A percentile compares a stretch with the other conserved stretches of the same genome.
These are phyloP conservation scores for Globisporangium emineosum DNA, from an alignment of 352 stramenopile genomes.

Conservation along the genomic window DNA sequence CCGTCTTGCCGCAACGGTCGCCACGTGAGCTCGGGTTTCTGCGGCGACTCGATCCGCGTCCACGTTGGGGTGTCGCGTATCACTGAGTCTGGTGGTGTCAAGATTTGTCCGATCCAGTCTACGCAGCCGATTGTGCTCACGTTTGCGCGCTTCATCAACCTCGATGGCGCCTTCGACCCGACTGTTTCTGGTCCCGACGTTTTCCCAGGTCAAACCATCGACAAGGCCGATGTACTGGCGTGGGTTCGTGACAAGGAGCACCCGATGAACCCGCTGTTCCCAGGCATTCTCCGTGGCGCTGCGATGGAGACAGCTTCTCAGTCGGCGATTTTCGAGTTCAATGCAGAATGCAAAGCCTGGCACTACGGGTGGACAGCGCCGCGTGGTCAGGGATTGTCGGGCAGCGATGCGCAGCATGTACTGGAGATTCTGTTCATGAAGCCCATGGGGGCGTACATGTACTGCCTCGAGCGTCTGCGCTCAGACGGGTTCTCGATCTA, in stretches of 20 bases:
- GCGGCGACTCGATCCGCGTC: constrained; percentile 80
- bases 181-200: constrained; percentile 68
- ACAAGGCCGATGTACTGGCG: constrained; percentile 55
- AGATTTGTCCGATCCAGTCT: constrained; percentile 75
- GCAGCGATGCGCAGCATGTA: constrained; percentile 74
- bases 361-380: constrained; percentile 86
- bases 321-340: constrained; percentile 87
- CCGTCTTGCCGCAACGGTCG: constrained; percentile 75
- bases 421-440: constrained; percentile 84
- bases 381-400: constrained; percentile 68
- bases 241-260: constrained; percentile 75
- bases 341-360: constrained; percentile 86
- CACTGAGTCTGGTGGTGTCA: constrained; percentile 72
- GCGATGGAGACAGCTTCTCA: constrained; percentile 78
- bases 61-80: constrained; percentile 75
- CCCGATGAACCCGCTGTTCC: constrained; percentile 74
- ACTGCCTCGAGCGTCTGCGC: constrained; percentile 71
- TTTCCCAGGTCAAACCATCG: constrained; percentile 74
- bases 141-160: constrained; percentile 70
- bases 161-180: constrained; percentile 68
- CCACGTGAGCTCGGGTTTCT: constrained; percentile 85
- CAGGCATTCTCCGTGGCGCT: constrained; percentile 66
- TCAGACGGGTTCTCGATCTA: constrained; percentile 81
- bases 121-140: constrained; percentile 53
- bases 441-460: constrained; percentile 79